phyloP scores from a whole-genome alignment of 2,329 filamentous ascomycete genomes.

The Diaporthe capsici region DNA sequence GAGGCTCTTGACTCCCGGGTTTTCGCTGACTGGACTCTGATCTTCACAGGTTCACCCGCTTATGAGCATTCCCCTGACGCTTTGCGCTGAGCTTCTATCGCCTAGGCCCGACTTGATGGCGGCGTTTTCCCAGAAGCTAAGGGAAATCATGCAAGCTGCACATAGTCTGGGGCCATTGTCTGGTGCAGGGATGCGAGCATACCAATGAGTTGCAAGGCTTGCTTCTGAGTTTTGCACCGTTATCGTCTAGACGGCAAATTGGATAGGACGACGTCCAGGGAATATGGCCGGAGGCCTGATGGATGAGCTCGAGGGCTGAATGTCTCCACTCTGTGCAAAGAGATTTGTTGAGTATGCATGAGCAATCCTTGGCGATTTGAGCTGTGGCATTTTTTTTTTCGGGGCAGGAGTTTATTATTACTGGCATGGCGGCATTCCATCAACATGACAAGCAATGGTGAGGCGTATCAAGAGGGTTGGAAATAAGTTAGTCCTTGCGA shows the following conservation, averaged over 20 bases:
- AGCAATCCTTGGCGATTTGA: background rate
- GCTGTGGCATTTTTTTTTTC: too few species aligned
- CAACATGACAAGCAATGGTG: too few species aligned
- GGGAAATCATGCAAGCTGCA: constrained; percentile 1
- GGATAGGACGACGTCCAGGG: background rate
- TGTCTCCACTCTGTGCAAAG: background rate
- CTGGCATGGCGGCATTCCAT: background rate
- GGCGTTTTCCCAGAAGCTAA: constrained; percentile 1
- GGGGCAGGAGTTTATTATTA: background rate
- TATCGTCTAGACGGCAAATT: too few species aligned
- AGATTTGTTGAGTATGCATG: background rate
- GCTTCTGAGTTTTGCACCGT: too few species aligned
- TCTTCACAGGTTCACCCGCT: constrained; percentile 18
- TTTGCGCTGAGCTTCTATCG: constrained; percentile 4
- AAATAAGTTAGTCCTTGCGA: background rate
- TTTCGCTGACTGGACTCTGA: background rate
- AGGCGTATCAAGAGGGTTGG: background rate
- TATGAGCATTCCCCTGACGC: constrained; percentile 5
- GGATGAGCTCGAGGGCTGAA: background rate
- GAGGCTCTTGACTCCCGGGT: background rate
- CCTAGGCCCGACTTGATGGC: background rate
- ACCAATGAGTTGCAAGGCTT: background rate
- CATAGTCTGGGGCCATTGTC: constrained; percentile 8
- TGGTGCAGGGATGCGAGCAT: background rate
- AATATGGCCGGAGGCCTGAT: background rate